Conservation (phyloP, 352 stramenopile species). For the Globisporangium lucens region DNA sequence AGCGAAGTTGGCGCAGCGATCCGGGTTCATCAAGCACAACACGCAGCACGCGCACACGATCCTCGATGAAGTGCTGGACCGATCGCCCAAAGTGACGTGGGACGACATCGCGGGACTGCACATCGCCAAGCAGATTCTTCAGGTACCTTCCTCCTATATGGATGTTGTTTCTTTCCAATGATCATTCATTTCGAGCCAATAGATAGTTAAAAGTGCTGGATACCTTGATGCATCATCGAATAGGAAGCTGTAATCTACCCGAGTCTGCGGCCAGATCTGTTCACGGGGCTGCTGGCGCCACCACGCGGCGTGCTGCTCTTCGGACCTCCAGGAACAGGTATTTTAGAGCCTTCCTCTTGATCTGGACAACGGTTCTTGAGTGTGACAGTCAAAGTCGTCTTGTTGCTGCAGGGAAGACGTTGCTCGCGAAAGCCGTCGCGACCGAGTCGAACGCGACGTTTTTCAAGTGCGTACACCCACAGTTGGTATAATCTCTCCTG, state of each 20-base stretch:
- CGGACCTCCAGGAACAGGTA: conserved; percentile 75
- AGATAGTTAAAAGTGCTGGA: background rate
- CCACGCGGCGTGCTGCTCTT: conserved; percentile 78
- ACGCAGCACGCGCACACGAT: conserved; percentile 69
- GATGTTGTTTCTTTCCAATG: too few relatives aligned
- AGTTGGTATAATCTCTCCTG: background rate
- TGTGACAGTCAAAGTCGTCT: background rate
- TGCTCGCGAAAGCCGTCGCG: conserved; percentile 80
- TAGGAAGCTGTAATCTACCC: conserved; percentile 85
- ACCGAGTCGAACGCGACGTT: conserved; percentile 83
- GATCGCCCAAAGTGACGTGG: conserved; percentile 77
- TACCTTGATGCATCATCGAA: too few relatives aligned
- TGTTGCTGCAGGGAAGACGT: conserved; percentile 58
- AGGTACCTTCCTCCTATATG: conserved; percentile 22
- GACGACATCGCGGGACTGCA: conserved; percentile 78
- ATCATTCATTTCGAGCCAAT: too few relatives aligned
- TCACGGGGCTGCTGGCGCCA: conserved; percentile 68
- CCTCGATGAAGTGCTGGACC: conserved; percentile 80
- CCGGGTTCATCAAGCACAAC: conserved; percentile 54
- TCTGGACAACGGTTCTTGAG: background rate
- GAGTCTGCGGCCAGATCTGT: conserved; percentile 79
- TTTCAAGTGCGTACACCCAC: conserved; percentile 52
- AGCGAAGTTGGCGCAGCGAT: conserved; percentile 8
- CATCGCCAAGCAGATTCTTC: conserved; percentile 86
- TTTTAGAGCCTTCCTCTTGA: background rate